Percentiles rank a stretch among this genome's conserved stretches.
Evolutionary conservation across 306 rosid species (phyloP).

Genomic region (Begonia fuchsioides): DNA sequence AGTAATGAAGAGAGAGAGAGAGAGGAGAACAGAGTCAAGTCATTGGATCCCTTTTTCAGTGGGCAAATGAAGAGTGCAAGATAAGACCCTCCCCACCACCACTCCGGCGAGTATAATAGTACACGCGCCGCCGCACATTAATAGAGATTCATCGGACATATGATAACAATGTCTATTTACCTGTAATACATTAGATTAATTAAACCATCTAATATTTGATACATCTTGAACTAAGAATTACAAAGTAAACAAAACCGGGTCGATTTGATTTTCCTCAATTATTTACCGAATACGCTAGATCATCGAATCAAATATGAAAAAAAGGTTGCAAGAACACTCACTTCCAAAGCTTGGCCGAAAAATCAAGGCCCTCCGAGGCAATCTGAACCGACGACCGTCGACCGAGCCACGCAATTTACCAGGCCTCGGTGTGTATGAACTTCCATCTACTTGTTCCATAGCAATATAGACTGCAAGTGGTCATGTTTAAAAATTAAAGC

Average conservation of each 20-base stretch:
- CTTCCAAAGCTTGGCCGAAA: constrained; percentile 79
- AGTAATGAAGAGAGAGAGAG: background rate
- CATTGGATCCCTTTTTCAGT: constrained; percentile 27
- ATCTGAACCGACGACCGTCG: constrained; percentile 69
- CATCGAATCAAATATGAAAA: too few relatives aligned
- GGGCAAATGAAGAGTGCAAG: constrained; percentile 27
- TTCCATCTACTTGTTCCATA: constrained; percentile 75
- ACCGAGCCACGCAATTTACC: constrained; percentile 66
- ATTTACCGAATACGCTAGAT: too few relatives aligned
- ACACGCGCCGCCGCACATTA: too few relatives aligned
- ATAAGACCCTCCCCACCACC: too few relatives aligned
- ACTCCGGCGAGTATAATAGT: too few relatives aligned
- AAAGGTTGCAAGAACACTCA: constrained; percentile 12
- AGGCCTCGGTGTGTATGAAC: constrained; percentile 56
- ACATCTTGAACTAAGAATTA: too few relatives aligned
- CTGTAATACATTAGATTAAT: too few relatives aligned
- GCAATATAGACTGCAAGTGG: constrained; percentile 64
- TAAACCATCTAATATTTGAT: too few relatives aligned
- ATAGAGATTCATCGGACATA: too few relatives aligned
- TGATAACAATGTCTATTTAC: too few relatives aligned
- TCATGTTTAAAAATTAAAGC: constrained; percentile 3
- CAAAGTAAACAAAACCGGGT: too few relatives aligned
- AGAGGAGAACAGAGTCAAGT: constrained; percentile 8
- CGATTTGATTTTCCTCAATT: too few relatives aligned
- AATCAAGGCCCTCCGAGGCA: constrained; percentile 81